Evolutionary conservation across 352 stramenopile genomes (phyloP), one percentile per base, ranked within the genome.

Genomic region (Lagenidium giganteum): DNA sequence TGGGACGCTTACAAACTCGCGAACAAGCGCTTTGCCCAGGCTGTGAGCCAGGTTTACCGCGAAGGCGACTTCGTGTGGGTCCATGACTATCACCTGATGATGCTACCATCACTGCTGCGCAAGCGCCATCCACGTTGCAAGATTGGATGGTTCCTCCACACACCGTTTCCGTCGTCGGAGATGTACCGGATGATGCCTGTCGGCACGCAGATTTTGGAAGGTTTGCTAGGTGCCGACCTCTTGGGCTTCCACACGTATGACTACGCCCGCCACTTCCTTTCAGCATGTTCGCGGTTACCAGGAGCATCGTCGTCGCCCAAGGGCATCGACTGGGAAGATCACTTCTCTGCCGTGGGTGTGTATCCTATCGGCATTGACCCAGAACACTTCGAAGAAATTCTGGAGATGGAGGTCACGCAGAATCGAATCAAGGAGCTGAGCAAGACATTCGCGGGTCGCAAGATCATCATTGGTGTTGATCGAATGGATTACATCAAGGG

Each of bases 11-110:
- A 95, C 63, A 91, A 90, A 38, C 47, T 83, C 7, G 83, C 79
- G 2, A 96, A 93, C 60, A 84, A 84, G 47, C 66, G 66, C 3
- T 92, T 93, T 29, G 82, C 80, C 2, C 76, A 92, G 25, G 80
- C 83, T 3, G 76, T 94, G 27, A 76, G 78, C 38, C 66, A 87
- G 48, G 64, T 91, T 9, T 93, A 86, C 48, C 62, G 79, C 25
- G 68, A 89, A 30, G 83, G 79, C 46, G 83, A 95, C 41, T 84
- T 75, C 42, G 78, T 95, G 3, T 95, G 84, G 84, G 75, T 95
- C 24, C 84, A 95, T 47, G 84, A 95, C 54, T 95, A 95, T 44
- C 84, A 95, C 39, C 59, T 95, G 4, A 95, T 95, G 82, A 79
- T 82, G 56, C 42, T 95, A 25, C 84, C 84, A 12, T 79, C 74